Evolutionary conservation across 768 basidiomycete species (phyloP), one percentile per base, ranked within the genome.

Genomic region (Russula sp.): DNA sequence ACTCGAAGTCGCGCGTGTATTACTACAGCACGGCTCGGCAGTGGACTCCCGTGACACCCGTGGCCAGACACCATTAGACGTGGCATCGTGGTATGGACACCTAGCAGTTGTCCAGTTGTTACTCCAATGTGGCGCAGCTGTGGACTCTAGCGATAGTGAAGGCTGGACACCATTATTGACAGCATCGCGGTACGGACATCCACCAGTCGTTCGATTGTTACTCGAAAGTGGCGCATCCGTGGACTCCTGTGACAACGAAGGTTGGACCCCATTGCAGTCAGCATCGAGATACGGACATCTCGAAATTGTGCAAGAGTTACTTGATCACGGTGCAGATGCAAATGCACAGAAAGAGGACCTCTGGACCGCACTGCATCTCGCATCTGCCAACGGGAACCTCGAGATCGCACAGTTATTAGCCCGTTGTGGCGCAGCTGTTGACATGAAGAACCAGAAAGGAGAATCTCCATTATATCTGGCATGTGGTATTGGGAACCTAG

Each of bases 401-500:
- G 20, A 22, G 3, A 20, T 40, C 4, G 37, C 32, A 6, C 13
- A 20, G 2, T 49, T 57, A 0, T 20, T 62, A 3, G 11, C 51
- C 32, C 31, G 51, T 2, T 10, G 1, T 5, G 55, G 55, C 11
- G 14, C 55, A 5, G 42, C 40, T 2, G 6, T 57, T 0, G 34
- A 62, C 22, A 5, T 2, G 6, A 39, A 11, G 8, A 10, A 49
- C 2, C 1, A 1, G 0, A 0, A 32, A 2, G 35, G 47, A 40
- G 6, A 39, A n/a, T 49, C 54, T 1, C 35, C 60, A 3, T 40
- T 61, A n/a, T 10, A 39, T 34, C 1, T 11, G 1, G 37, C 47
- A 9, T 20, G 35, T 16, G 1, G 2, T 11, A 0, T 3, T 0
- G 22, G 44, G 11, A 37, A 35, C 1, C 2, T 55, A 1, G 37